phyloP scores from a whole-genome alignment of 2,329 filamentous ascomycete species.

The Fusarium setosum region DNA sequence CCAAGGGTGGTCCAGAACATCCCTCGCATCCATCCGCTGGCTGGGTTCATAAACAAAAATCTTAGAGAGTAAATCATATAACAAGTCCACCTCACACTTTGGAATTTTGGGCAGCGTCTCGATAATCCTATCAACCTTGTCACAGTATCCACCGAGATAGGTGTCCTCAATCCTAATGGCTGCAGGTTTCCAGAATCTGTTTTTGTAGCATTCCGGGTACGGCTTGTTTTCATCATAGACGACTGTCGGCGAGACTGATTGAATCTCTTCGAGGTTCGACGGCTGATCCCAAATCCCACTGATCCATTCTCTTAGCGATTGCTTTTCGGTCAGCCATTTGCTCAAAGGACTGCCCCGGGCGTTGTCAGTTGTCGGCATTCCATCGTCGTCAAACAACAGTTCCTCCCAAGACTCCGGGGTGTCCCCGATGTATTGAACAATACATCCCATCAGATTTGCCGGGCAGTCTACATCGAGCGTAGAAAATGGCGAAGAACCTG shows the following conservation, averaged over 20 bases:
- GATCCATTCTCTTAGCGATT: neutral
- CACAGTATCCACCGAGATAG: slow-evolving; percentile 9
- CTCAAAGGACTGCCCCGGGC: neutral
- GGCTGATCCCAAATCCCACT: slow-evolving; percentile 11
- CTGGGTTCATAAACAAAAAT: slow-evolving; percentile 22
- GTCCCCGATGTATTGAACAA: slow-evolving; percentile 14
- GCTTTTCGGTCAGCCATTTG: neutral
- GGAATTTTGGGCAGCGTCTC: slow-evolving; percentile 17
- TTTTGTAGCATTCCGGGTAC: slow-evolving; percentile 11
- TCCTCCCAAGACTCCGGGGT: slow-evolving; percentile 8
- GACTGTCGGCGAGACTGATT: neutral
- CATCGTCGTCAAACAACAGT: slow-evolving; percentile 14
- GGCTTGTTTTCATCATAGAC: neutral
- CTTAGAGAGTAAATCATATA: slow-evolving; percentile 19
- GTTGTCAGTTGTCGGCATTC: slow-evolving; percentile 5
- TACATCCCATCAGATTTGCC: slow-evolving; percentile 4
- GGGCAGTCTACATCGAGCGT: slow-evolving; percentile 4
- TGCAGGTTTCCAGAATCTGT: slow-evolving; percentile 22
- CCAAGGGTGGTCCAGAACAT: slow-evolving; percentile 23
- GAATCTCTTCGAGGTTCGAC: neutral
- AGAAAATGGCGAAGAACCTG: slow-evolving; percentile 13
- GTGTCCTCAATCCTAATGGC: slow-evolving; percentile 4
- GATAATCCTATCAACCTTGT: slow-evolving; percentile 13
- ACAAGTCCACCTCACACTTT: slow-evolving; percentile 1
- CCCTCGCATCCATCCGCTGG: neutral